phyloP scores from a whole-genome alignment of 1,284 basidiomycete genomes.

The Schizopora paradoxa region DNA sequence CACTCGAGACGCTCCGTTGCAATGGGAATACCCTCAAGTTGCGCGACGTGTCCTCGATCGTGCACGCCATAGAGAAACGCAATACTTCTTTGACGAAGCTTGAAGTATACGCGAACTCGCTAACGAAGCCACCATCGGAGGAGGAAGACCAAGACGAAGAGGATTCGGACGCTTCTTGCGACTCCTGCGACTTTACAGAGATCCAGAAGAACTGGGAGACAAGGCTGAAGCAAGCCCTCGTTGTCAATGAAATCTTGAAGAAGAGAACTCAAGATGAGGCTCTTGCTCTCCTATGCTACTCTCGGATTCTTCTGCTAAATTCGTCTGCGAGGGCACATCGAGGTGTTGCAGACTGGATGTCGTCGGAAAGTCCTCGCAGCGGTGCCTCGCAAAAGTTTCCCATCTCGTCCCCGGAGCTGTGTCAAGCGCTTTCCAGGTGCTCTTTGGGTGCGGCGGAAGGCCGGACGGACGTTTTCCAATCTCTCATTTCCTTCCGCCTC shows the following conservation, averaged over 20 bases:
- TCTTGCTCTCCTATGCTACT: slow-evolving; percentile 43
- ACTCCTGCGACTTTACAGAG: neutral
- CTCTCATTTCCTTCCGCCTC: slow-evolving; percentile 33
- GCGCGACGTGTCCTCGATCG: slow-evolving; percentile 39
- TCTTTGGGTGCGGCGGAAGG: slow-evolving; percentile 19
- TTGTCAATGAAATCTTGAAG: slow-evolving; percentile 46
- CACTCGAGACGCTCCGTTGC: slow-evolving; percentile 44
- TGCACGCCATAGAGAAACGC: slow-evolving; percentile 37
- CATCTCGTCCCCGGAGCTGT: neutral
- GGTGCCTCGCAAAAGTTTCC: neutral
- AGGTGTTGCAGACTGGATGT: neutral
- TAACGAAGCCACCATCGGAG: slow-evolving; percentile 12
- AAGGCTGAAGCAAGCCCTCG: slow-evolving; percentile 36
- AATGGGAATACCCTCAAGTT: slow-evolving; percentile 53
- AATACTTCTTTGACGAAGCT: slow-evolving; percentile 48
- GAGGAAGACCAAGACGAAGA: slow-evolving; percentile 3
- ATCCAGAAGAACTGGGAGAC: slow-evolving; percentile 25
- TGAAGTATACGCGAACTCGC: slow-evolving; percentile 47
- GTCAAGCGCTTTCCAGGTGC: too few species aligned
- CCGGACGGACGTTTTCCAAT: slow-evolving; percentile 12
- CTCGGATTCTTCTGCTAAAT: slow-evolving; percentile 44
- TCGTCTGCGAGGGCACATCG: neutral
- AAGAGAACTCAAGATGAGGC: slow-evolving; percentile 44
- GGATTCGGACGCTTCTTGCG: slow-evolving; percentile 4
- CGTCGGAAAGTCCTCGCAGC: neutral